Conservation (phyloP, 768 basidiomycete species). For the Scleroderma citrinum region DNA sequence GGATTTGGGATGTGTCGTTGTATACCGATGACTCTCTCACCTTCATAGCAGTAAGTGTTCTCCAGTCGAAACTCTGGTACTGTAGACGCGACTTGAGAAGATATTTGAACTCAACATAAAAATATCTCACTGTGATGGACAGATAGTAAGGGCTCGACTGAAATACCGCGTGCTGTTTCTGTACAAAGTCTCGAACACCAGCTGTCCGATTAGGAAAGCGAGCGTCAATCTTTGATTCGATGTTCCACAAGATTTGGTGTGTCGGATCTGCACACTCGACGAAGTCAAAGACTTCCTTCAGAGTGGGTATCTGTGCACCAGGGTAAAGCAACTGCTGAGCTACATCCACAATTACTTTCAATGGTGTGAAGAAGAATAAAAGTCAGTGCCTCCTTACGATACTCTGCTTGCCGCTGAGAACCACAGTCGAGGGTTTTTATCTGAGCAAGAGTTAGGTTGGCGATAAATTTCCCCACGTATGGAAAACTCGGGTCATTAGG, state of each 20-base stretch:
- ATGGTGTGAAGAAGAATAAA: not conserved
- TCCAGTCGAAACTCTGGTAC: conserved; percentile 84
- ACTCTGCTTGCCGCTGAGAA: conserved; percentile 51
- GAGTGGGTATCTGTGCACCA: conserved; percentile 64
- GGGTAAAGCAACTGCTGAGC: conserved; percentile 63
- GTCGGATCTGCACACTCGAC: conserved; percentile 65
- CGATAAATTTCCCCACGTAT: conserved; percentile 71
- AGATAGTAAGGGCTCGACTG: conserved; percentile 51
- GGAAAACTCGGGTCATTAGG: conserved; percentile 57
- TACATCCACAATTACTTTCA: conserved; percentile 19
- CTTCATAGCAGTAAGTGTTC: conserved; percentile 70
- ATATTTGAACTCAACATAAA: not conserved
- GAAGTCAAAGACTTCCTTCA: conserved; percentile 71
- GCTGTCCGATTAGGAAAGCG: conserved; percentile 45
- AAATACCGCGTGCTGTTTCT: conserved; percentile 55
- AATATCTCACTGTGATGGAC: conserved; percentile 52
- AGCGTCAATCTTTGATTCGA: conserved; percentile 73
- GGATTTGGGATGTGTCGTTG: not conserved
- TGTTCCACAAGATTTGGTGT: conserved; percentile 62
- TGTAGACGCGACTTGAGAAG: conserved; percentile 20
- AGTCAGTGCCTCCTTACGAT: conserved; percentile 40
- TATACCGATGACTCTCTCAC: conserved; percentile 19
- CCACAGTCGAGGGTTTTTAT: conserved; percentile 80
- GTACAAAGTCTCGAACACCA: conserved; percentile 55
- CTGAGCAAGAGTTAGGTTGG: conserved; percentile 74